These are phyloP conservation scores for Acer campestre DNA, from an alignment of 345 rosid species.

Conservation along the genomic window DNA sequence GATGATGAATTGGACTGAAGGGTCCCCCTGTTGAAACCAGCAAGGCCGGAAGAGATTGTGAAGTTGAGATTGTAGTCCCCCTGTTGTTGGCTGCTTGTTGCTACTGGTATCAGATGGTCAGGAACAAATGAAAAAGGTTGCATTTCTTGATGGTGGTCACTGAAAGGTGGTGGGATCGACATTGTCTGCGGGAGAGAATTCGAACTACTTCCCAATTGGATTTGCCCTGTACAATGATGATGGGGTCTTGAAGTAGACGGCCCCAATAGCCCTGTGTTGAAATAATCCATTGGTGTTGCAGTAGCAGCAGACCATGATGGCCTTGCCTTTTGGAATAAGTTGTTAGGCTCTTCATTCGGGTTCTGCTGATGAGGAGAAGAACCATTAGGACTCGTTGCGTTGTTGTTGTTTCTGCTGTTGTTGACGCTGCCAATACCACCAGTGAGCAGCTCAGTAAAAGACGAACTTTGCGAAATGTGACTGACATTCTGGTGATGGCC, in stretches of 20 bases:
- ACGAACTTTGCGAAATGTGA: slow-evolving; percentile 51
- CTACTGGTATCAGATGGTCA: slow-evolving; percentile 74
- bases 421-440: slow-evolving; percentile 47
- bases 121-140: slow-evolving; percentile 74
- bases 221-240: slow-evolving; percentile 47
- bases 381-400: slow-evolving; percentile 37
- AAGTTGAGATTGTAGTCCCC: slow-evolving; percentile 70
- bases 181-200: slow-evolving; percentile 41
- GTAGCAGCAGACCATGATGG: slow-evolving; percentile 42
- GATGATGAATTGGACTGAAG: slow-evolving; percentile 99
- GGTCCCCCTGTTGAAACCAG: slow-evolving; percentile 99
- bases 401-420: slow-evolving; percentile 13
- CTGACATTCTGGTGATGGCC: slow-evolving; percentile 28
- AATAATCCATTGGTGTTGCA: slow-evolving; percentile 66
- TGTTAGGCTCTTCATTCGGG: slow-evolving; percentile 31
- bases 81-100: slow-evolving; percentile 39
- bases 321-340: slow-evolving; percentile 45
- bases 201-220: slow-evolving; percentile 48
- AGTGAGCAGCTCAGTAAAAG: slow-evolving; percentile 87
- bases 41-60: slow-evolving; percentile 77
- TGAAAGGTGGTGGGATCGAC: slow-evolving; percentile 36
- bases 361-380: slow-evolving; percentile 37
- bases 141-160: slow-evolving; percentile 41
- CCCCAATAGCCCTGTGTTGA: slow-evolving; percentile 49
- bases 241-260: slow-evolving; percentile 44